Evolutionary conservation across 305 asterid genomes (phyloP).

Genomic region (Petunia hybrid): DNA sequence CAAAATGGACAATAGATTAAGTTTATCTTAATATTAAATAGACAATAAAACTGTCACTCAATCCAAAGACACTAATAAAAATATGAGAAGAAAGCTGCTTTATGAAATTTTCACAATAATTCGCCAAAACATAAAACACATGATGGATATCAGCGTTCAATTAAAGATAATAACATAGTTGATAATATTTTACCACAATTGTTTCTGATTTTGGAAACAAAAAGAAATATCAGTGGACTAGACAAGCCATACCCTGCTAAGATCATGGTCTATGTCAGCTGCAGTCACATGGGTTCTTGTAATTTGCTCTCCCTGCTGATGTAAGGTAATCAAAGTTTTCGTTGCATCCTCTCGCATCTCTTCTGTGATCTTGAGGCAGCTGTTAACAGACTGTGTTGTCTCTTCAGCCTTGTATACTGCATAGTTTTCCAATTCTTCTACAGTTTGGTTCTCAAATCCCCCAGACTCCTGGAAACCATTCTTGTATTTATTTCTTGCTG

Average conservation of each 20-base stretch:
- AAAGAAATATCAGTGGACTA: not conserved
- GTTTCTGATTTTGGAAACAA: not conserved
- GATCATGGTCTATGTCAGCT: conserved; percentile 89
- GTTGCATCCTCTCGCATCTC: conserved; percentile 92
- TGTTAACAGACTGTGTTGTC: conserved; percentile 68
- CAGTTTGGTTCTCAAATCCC: conserved; percentile 77
- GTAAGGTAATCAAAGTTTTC: conserved; percentile 76
- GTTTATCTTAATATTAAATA: conserved; percentile 5
- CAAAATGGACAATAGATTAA: conserved; percentile 9
- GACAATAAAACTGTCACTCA: not conserved
- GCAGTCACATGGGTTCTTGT: conserved; percentile 80
- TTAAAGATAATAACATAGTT: conserved; percentile 4
- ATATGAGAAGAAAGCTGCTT: not conserved
- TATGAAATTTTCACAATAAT: not conserved
- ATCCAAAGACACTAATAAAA: conserved; percentile 2
- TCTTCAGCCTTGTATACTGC: conserved; percentile 85
- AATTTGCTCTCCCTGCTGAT: conserved; percentile 98
- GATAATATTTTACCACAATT: not conserved
- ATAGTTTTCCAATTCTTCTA: conserved; percentile 81
- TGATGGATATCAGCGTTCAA: not conserved
- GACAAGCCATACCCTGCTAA: conserved; percentile 77
- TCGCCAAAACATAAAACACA: conserved; percentile 11
- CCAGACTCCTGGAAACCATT: conserved; percentile 73
- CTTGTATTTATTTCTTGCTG: conserved; percentile 68
- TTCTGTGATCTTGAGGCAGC: conserved; percentile 89